Conservation (phyloP, 1,139 yeast genomes). For the Kodamaea sp. region DNA sequence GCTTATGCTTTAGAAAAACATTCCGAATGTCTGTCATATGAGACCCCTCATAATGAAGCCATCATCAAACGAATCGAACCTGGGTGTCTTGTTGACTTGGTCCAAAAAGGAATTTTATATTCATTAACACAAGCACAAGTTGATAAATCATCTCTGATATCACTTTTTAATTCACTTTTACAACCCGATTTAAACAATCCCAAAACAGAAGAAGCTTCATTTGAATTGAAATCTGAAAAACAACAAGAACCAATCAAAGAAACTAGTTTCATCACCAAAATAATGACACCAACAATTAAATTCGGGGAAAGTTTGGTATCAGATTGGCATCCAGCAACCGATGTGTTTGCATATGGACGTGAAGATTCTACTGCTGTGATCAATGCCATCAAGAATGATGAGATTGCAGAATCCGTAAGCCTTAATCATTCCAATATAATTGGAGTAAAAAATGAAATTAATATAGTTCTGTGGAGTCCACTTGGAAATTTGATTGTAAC, state of each 20-base stretch:
- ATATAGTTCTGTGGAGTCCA: constrained; percentile 61
- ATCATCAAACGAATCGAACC: constrained; percentile 49
- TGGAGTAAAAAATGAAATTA: constrained; percentile 30
- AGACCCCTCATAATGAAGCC: constrained; percentile 41
- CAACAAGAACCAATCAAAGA: constrained; percentile 4
- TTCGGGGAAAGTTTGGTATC: constrained; percentile 31
- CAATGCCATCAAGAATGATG: constrained; percentile 28
- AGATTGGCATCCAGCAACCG: constrained; percentile 40
- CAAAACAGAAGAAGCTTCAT: constrained; percentile 7
- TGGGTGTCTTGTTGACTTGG: constrained; percentile 75
- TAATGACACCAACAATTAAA: constrained; percentile 19
- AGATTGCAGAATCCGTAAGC: constrained; percentile 34
- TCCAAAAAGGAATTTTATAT: constrained; percentile 83
- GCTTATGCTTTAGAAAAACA: constrained; percentile 83
- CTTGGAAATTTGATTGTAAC: constrained; percentile 55
- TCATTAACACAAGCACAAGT: constrained; percentile 35
- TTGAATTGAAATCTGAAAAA: constrained; percentile 1
- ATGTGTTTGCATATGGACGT: constrained; percentile 39
- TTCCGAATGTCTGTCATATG: constrained; percentile 58
- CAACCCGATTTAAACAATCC: constrained; percentile 1
- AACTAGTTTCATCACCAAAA: constrained; percentile 19
- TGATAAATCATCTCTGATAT: constrained; percentile 4
- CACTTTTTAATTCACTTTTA: constrained; percentile 2
- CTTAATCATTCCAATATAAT: constrained; percentile 31
- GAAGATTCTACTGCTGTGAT: constrained; percentile 34